A percentile compares a stretch with the other conserved stretches of the same genome.
phyloP scores from a whole-genome alignment of 108 stramenopile genomes.

The Cyclotella atomus region DNA sequence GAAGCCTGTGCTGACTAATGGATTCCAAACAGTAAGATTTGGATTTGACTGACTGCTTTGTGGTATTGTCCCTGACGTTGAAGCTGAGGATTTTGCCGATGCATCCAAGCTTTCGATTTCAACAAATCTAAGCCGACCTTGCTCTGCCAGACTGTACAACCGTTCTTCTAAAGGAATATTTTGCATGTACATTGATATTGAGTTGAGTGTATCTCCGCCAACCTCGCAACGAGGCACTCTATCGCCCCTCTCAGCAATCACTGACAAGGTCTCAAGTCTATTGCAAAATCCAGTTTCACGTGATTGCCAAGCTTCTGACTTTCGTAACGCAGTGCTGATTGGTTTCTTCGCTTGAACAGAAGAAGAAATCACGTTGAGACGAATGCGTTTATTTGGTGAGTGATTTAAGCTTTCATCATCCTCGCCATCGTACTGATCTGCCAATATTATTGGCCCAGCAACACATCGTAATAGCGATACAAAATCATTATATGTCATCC shows the following conservation, averaged over 20 bases:
- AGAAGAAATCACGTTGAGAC: constrained; percentile 77
- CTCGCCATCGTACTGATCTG: constrained; percentile 47
- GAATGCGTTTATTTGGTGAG: constrained; percentile 53
- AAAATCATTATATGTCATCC: constrained; percentile 89
- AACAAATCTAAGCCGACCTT: constrained; percentile 74
- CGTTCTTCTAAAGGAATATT: constrained; percentile 77
- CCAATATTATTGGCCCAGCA: constrained; percentile 73
- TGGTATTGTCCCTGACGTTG: constrained; percentile 48
- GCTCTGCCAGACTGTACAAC: constrained; percentile 76
- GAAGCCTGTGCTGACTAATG: constrained; percentile 72
- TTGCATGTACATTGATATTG: constrained; percentile 77
- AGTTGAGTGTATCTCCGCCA: constrained; percentile 83
- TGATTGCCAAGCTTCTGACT: constrained; percentile 62
- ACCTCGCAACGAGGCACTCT: constrained; percentile 68
- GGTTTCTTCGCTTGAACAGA: constrained; percentile 53
- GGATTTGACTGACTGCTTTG: constrained; percentile 44
- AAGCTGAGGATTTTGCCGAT: constrained; percentile 57
- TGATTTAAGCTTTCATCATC: constrained; percentile 11
- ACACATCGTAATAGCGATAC: constrained; percentile 75
- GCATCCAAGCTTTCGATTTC: constrained; percentile 78
- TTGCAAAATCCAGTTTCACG: constrained; percentile 68
- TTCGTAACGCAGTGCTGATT: constrained; percentile 21
- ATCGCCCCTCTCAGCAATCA: constrained; percentile 77
- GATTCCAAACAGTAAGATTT: constrained; percentile 71
- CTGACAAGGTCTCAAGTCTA: constrained; percentile 72